phyloP scores from a whole-genome alignment of 208 protist species.

The Crithidia fasciculata region DNA sequence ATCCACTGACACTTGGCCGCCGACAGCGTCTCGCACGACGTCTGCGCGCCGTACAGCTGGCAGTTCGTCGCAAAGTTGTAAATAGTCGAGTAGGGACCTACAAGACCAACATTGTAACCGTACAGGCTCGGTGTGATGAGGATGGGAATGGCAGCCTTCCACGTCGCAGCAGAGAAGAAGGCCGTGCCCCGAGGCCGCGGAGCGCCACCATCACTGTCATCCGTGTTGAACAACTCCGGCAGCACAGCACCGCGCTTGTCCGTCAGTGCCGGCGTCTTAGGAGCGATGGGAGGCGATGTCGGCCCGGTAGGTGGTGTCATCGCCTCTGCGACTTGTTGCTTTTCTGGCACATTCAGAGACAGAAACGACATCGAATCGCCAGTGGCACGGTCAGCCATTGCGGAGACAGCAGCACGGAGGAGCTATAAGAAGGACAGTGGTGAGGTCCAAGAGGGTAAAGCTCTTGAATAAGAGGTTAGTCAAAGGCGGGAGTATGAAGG shows the following conservation, averaged over 20 bases:
- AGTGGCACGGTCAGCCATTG: neutral
- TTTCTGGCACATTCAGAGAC: neutral
- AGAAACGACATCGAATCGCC: neutral
- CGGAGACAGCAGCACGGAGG: neutral
- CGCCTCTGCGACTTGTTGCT: neutral
- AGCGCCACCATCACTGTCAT: neutral
- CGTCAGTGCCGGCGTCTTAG: neutral
- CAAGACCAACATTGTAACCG: constrained; percentile 46
- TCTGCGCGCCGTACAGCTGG: constrained; percentile 29
- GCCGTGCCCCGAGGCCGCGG: neutral
- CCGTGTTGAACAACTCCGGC: neutral
- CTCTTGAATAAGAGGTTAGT: no score
- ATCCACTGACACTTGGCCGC: constrained; percentile 21
- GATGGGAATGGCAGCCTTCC: constrained; percentile 37
- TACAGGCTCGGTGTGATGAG: constrained; percentile 37
- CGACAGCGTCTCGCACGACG: constrained; percentile 24
- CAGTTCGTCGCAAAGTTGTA: constrained; percentile 46
- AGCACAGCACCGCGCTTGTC: constrained; percentile 1
- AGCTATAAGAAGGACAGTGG: no score
- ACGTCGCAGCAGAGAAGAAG: constrained; percentile 1
- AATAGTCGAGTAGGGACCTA: constrained; percentile 40
- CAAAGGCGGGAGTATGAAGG: no score
- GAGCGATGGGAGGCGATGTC: neutral
- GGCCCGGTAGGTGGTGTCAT: neutral
- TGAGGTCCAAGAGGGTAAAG: no score